These are phyloP conservation scores for Mortierella sp. DNA, from an alignment of 371 early-diverging fungal species.

Conservation along the genomic window DNA sequence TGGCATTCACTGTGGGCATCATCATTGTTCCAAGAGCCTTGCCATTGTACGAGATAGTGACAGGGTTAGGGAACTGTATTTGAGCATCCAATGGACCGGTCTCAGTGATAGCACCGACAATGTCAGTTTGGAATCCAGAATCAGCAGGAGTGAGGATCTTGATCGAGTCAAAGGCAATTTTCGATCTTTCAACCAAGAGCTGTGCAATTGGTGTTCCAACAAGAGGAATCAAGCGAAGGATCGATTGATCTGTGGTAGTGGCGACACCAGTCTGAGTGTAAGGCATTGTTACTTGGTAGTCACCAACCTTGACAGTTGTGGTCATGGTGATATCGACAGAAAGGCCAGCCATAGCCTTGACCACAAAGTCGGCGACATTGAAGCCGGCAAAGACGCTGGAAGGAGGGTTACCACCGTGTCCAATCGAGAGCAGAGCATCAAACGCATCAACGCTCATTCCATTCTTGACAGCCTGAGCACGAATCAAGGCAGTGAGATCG, in stretches of 20 bases:
- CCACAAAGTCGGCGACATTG: slow-evolving; percentile 61
- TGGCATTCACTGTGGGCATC: slow-evolving; percentile 60
- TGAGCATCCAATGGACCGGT: slow-evolving; percentile 71
- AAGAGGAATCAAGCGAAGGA: slow-evolving; percentile 64
- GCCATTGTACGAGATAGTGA: slow-evolving; percentile 65
- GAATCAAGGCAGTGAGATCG: slow-evolving; percentile 55
- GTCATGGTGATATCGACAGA: slow-evolving; percentile 63
- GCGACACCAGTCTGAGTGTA: slow-evolving; percentile 64
- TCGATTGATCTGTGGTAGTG: slow-evolving; percentile 59
- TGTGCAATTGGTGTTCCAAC: slow-evolving; percentile 70
- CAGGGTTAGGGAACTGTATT: slow-evolving; percentile 67
- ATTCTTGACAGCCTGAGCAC: slow-evolving; percentile 61
- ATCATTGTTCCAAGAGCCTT: slow-evolving; percentile 60
- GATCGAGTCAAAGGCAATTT: slow-evolving; percentile 61
- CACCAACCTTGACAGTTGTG: slow-evolving; percentile 63
- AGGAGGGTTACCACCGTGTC: slow-evolving; percentile 54
- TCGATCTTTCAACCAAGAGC: slow-evolving; percentile 61
- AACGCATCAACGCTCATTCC: slow-evolving; percentile 60
- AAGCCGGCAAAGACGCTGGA: slow-evolving; percentile 59
- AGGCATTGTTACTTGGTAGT: slow-evolving; percentile 60
- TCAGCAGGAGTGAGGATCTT: slow-evolving; percentile 59
- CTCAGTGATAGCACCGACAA: slow-evolving; percentile 65
- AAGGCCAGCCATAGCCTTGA: slow-evolving; percentile 65
- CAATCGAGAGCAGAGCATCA: slow-evolving; percentile 62
- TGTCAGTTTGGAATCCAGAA: slow-evolving; percentile 61